phyloP scores from a whole-genome alignment of 495 filamentous ascomycete species.

The Aspergillus haitiensis region DNA sequence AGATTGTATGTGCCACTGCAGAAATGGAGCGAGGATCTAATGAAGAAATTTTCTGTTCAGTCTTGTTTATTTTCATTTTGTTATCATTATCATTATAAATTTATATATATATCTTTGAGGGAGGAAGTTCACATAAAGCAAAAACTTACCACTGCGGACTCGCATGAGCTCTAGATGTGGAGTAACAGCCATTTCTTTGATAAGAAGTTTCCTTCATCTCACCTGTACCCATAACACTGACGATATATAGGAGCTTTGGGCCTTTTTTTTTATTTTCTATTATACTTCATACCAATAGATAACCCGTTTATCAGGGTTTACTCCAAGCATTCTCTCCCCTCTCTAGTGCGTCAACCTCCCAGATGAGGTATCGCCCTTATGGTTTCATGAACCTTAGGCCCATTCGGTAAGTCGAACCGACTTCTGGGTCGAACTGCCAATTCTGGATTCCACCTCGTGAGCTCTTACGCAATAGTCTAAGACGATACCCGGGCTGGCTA shows the following conservation, averaged over 20 bases:
- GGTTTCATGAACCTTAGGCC: background rate
- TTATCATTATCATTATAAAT: background rate
- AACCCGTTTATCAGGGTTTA: too few relatives aligned
- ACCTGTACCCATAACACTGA: background rate
- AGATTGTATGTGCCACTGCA: slow-evolving; percentile 27
- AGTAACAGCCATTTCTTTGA: slow-evolving; percentile 11
- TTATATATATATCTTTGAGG: too few relatives aligned
- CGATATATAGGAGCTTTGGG: background rate
- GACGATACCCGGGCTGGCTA: background rate
- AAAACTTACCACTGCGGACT: slow-evolving; percentile 3
- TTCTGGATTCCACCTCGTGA: too few relatives aligned
- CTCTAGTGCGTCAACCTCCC: background rate
- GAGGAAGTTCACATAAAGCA: background rate
- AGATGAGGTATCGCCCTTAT: background rate
- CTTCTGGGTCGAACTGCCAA: background rate
- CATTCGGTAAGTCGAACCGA: background rate
- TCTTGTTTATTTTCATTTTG: background rate
- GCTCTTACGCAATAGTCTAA: too few relatives aligned
- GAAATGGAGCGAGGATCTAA: slow-evolving; percentile 20
- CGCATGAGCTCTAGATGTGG: slow-evolving; percentile 1
- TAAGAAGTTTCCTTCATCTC: background rate
- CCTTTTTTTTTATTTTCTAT: background rate
- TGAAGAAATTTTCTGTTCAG: background rate
- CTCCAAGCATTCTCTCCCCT: background rate
- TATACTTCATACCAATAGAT: background rate